These are phyloP conservation scores for Penicillium janthinellum DNA, from an alignment of 2,329 filamentous ascomycete genomes.

Conservation along the genomic window DNA sequence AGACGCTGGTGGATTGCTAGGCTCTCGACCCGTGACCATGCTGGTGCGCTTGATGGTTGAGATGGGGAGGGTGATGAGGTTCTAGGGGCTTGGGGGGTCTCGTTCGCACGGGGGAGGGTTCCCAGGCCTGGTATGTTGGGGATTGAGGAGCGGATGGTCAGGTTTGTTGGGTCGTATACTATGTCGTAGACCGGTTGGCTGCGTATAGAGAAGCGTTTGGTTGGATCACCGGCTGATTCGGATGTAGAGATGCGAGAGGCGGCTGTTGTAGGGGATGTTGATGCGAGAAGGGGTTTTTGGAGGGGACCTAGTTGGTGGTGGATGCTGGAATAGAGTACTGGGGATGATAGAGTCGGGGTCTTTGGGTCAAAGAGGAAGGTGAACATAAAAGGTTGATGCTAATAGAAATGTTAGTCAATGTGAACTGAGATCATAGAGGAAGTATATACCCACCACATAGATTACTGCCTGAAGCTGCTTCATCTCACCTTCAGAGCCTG, in stretches of 20 bases:
- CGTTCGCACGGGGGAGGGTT: slow-evolving; percentile 27
- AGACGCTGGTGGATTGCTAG: slow-evolving; percentile 64
- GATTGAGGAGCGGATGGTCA: slow-evolving; percentile 63
- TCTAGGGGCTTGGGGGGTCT: slow-evolving; percentile 38
- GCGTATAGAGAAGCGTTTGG: slow-evolving; percentile 31
- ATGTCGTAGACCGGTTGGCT: slow-evolving; percentile 59
- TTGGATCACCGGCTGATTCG: slow-evolving; percentile 37
- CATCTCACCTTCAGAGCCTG: slow-evolving; percentile 16
- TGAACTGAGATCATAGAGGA: background rate
- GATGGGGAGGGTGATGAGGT: slow-evolving; percentile 59
- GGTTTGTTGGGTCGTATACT: slow-evolving; percentile 60
- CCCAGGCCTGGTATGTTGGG: slow-evolving; percentile 64
- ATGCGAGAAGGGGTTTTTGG: slow-evolving; percentile 48
- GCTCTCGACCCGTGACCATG: slow-evolving; percentile 60
- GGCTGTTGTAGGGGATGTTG: slow-evolving; percentile 49
- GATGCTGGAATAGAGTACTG: slow-evolving; percentile 51
- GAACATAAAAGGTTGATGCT: slow-evolving; percentile 55
- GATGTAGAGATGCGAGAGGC: slow-evolving; percentile 40
- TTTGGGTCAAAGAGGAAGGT: slow-evolving; percentile 52
- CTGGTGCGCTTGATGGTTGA: slow-evolving; percentile 42
- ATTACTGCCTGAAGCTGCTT: slow-evolving; percentile 43
- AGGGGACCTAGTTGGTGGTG: slow-evolving; percentile 53
- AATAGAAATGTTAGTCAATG: slow-evolving; percentile 15
- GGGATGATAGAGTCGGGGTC: slow-evolving; percentile 44
- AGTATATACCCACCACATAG: slow-evolving; percentile 41